phyloP scores from a whole-genome alignment of 2,329 filamentous ascomycete genomes.

The Colletotrichum incanum region DNA sequence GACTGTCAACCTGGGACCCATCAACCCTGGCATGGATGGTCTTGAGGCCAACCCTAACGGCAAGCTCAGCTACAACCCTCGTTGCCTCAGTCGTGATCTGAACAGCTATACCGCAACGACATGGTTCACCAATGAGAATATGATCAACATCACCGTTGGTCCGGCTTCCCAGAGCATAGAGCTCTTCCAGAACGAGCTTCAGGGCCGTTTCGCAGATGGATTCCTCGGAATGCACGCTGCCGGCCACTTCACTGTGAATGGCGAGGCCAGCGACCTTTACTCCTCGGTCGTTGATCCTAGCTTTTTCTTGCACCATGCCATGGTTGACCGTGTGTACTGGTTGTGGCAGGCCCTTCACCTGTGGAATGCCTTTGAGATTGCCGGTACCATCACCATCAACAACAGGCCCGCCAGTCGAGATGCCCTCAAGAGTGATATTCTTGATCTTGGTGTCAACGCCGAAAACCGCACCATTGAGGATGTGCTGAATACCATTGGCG shows the following conservation, averaged over 20 bases:
- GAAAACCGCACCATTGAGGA: conserved; percentile 49
- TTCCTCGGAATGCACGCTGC: conserved; percentile 55
- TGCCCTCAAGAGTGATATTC: conserved; percentile 45
- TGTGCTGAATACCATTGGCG: conserved; percentile 50
- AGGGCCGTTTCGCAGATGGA: conserved; percentile 48
- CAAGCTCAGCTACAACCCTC: conserved; percentile 60
- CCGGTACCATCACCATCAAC: conserved; percentile 45
- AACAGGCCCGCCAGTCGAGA: conserved; percentile 46
- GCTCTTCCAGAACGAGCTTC: conserved; percentile 55
- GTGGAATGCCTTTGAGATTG: conserved; percentile 42
- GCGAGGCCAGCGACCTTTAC: conserved; percentile 53
- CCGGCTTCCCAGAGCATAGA: conserved; percentile 49
- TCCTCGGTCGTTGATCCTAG: conserved; percentile 50
- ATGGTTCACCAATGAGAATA: conserved; percentile 42
- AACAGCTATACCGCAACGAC: conserved; percentile 49
- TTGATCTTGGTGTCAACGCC: conserved; percentile 49
- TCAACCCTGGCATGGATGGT: conserved; percentile 53
- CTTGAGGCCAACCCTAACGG: conserved; percentile 23
- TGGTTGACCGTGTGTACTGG: conserved; percentile 50
- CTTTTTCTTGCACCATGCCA: conserved; percentile 49
- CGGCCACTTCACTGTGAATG: conserved; percentile 57
- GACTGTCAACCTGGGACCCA: conserved; percentile 56
- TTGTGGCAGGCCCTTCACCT: conserved; percentile 49
- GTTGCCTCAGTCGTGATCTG: conserved; percentile 62
- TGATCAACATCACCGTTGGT: conserved; percentile 50